These are phyloP conservation scores for Yamadazyma atmosphaerica DNA, from an alignment of 1,139 yeast species.

Conservation along the genomic window DNA sequence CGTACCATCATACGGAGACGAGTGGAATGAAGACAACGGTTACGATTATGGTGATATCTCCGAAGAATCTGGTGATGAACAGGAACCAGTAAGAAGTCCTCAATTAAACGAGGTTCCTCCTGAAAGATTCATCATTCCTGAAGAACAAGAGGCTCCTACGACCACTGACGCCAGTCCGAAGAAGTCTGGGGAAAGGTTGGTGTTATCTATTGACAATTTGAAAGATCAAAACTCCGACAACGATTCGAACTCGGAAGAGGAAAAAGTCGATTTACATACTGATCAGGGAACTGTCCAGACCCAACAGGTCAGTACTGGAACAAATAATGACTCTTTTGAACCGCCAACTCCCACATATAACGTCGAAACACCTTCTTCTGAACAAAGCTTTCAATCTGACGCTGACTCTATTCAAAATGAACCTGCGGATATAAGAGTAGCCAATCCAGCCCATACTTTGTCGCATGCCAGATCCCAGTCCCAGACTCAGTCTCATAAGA, in stretches of 20 bases:
- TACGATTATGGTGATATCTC: constrained; percentile 24
- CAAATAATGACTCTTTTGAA: not conserved
- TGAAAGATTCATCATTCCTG: constrained; percentile 18
- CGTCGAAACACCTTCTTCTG: constrained; percentile 32
- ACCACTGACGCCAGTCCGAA: constrained; percentile 5
- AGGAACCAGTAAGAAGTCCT: constrained; percentile 11
- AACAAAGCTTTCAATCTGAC: constrained; percentile 36
- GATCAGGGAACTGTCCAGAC: constrained; percentile 5
- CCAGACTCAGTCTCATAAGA: constrained; percentile 3
- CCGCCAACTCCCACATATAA: constrained; percentile 36
- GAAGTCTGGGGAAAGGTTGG: constrained; percentile 19
- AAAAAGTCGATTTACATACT: not conserved
- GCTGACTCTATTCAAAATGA: constrained; percentile 42
- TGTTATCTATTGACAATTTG: constrained; percentile 38
- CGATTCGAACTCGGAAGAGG: constrained; percentile 9
- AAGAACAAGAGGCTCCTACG: not conserved
- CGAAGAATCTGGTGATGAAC: constrained; percentile 6
- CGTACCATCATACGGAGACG: constrained; percentile 60
- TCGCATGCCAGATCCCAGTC: not conserved
- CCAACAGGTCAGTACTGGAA: constrained; percentile 6
- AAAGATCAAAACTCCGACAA: constrained; percentile 19
- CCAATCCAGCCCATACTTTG: not conserved
- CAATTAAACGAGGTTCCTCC: constrained; percentile 14
- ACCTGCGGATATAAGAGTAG: constrained; percentile 28
- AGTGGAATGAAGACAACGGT: constrained; percentile 48